These are phyloP conservation scores for Neonectria neomacrospora DNA, from an alignment of 2,329 filamentous ascomycete genomes.

Conservation along the genomic window DNA sequence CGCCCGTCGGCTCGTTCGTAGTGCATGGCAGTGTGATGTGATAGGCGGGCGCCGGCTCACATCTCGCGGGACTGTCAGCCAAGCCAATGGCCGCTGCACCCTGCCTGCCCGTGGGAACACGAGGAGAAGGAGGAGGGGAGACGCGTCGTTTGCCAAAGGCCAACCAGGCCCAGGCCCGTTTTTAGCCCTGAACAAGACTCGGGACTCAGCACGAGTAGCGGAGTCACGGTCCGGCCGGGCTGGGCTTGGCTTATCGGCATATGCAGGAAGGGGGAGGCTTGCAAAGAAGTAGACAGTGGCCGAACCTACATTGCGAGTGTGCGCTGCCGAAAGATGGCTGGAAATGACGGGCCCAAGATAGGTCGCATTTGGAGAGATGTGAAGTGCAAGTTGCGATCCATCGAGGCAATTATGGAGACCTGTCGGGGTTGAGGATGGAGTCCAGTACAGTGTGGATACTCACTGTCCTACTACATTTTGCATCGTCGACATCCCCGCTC, in stretches of 20 bases:
- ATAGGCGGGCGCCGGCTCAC: background rate
- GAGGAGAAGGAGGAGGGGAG: constrained; percentile 28
- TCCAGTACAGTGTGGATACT: background rate
- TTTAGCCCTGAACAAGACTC: constrained; percentile 20
- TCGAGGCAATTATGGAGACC: constrained; percentile 1
- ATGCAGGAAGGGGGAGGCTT: background rate
- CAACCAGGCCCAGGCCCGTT: constrained; percentile 27
- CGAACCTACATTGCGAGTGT: constrained; percentile 8
- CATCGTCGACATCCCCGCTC: background rate
- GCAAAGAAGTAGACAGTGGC: background rate
- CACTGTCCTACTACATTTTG: background rate
- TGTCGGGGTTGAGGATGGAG: background rate
- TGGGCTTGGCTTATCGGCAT: background rate
- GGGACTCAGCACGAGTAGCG: constrained; percentile 6
- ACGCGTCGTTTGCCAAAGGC: constrained; percentile 32
- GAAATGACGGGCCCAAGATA: background rate
- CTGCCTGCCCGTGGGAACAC: constrained; percentile 36
- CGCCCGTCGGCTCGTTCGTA: no score
- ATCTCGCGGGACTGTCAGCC: constrained; percentile 6
- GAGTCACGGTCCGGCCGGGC: constrained; percentile 11
- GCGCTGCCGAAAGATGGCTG: constrained; percentile 1
- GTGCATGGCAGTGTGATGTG: constrained; percentile 6
- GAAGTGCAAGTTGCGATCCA: background rate
- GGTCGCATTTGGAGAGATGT: constrained; percentile 3
- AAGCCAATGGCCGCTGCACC: constrained; percentile 34